These are phyloP conservation scores for Chamaenerion angustifolium DNA, from an alignment of 345 rosid species.

Conservation along the genomic window DNA sequence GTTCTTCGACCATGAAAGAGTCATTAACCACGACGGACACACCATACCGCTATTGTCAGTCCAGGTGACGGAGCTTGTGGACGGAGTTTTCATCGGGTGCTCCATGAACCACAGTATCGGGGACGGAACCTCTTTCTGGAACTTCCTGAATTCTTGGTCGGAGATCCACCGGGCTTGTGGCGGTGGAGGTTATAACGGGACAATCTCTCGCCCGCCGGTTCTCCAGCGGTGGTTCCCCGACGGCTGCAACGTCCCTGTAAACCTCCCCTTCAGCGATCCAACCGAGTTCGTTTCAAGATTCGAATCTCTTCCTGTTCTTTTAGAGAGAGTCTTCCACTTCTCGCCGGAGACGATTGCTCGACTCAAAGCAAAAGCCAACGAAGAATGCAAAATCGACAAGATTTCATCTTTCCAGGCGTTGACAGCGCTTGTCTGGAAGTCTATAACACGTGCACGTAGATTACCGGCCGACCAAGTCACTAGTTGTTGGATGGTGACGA, in stretches of 20 bases:
- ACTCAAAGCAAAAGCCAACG: slow-evolving; percentile 44
- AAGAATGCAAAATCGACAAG: slow-evolving; percentile 21
- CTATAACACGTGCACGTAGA: slow-evolving; percentile 31
- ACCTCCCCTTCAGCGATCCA: slow-evolving; percentile 32
- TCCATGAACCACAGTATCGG: slow-evolving; percentile 53
- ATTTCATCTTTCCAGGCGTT: slow-evolving; percentile 69
- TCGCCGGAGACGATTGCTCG: slow-evolving; percentile 32
- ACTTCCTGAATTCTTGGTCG: slow-evolving; percentile 52
- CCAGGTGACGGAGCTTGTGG: slow-evolving; percentile 50
- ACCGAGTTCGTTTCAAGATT: slow-evolving; percentile 30
- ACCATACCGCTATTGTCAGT: slow-evolving; percentile 27
- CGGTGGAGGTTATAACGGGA: background rate
- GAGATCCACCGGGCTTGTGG: slow-evolving; percentile 41
- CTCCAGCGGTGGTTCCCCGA: slow-evolving; percentile 45
- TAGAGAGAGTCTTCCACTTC: slow-evolving; percentile 52
- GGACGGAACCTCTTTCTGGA: slow-evolving; percentile 61
- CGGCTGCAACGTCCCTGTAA: slow-evolving; percentile 24
- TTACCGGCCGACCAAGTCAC: slow-evolving; percentile 22
- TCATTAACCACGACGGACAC: slow-evolving; percentile 40
- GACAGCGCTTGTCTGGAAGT: slow-evolving; percentile 52
- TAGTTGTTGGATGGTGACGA: slow-evolving; percentile 32
- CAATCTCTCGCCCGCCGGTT: slow-evolving; percentile 33
- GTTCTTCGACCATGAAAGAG: slow-evolving; percentile 49
- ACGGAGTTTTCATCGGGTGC: slow-evolving; percentile 56
- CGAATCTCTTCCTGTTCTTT: slow-evolving; percentile 33